Evolutionary conservation across 2,329 filamentous ascomycete genomes (phyloP).

Genomic region (Chalara sp.): DNA sequence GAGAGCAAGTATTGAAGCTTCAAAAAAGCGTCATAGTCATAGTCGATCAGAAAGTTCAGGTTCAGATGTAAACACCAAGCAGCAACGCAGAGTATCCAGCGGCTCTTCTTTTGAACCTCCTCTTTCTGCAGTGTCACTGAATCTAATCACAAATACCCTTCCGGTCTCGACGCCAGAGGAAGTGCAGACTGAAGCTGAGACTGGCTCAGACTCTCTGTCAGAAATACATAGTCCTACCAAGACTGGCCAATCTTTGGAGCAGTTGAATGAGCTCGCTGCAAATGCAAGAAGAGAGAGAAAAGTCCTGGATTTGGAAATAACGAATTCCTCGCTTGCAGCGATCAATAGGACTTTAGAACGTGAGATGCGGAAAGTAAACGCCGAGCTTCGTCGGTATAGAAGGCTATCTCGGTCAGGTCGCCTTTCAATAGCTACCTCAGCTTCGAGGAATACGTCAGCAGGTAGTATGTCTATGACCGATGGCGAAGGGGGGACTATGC

Average conservation of each 20-base stretch:
- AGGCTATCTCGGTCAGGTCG: constrained; percentile 78
- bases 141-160: constrained; percentile 12
- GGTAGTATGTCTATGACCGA: constrained; percentile 38
- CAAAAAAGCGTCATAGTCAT: constrained; percentile 14
- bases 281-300: constrained; percentile 89
- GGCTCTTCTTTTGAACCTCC: constrained; percentile 11
- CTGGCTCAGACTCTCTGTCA: neutral
- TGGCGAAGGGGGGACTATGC: constrained; percentile 22
- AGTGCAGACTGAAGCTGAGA: constrained; percentile 2
- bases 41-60: constrained; percentile 20
- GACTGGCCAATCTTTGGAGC: constrained; percentile 46
- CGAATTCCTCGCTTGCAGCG: constrained; percentile 86
- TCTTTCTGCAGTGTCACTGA: constrained; percentile 14
- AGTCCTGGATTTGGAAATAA: constrained; percentile 93
- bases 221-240: constrained; percentile 47
- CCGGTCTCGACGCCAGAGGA: constrained; percentile 19
- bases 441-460: constrained; percentile 38
- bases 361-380: constrained; percentile 84
- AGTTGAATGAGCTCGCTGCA: constrained; percentile 70
- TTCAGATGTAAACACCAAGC: constrained; percentile 15
- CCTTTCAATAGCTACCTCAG: constrained; percentile 52
- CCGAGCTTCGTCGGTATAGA: constrained; percentile 78
- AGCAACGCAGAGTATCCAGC: constrained; percentile 16
- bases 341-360: constrained; percentile 92
- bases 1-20: constrained; percentile 17